phyloP scores from a whole-genome alignment of 352 stramenopile species.

The Globisporangium spiculum region DNA sequence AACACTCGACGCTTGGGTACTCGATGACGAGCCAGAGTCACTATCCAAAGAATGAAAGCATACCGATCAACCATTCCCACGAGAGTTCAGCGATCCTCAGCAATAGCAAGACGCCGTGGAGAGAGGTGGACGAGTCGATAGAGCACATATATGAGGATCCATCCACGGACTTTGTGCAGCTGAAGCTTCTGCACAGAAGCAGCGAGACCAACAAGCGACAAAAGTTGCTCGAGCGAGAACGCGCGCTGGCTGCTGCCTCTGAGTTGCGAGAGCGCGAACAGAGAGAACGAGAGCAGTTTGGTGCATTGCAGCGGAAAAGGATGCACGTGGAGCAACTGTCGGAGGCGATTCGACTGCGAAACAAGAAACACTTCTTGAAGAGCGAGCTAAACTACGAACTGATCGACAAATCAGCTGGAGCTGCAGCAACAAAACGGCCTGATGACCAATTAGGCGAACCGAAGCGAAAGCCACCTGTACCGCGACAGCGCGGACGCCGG shows the following conservation, averaged over 20 bases:
- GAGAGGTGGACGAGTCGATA: constrained; percentile 45
- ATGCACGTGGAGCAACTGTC: constrained; percentile 47
- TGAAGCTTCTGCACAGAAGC: constrained; percentile 36
- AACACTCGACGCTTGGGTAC: neutral
- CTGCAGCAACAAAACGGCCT: neutral
- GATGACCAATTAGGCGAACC: constrained; percentile 19
- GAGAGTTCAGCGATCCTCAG: neutral
- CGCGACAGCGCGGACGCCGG: constrained; percentile 35
- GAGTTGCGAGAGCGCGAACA: constrained; percentile 38
- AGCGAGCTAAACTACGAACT: neutral
- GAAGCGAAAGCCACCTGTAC: constrained; percentile 52
- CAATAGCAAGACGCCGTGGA: constrained; percentile 22
- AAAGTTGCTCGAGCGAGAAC: constrained; percentile 40
- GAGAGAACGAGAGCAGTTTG: constrained; percentile 22
- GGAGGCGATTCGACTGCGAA: constrained; percentile 48
- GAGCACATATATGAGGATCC: constrained; percentile 59
- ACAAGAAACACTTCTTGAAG: constrained; percentile 28
- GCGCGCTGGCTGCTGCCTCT: constrained; percentile 37
- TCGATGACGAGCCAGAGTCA: neutral
- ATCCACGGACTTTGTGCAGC: constrained; percentile 45
- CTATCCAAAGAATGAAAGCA: neutral
- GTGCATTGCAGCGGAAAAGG: constrained; percentile 37
- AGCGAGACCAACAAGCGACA: constrained; percentile 28
- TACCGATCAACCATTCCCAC: neutral
- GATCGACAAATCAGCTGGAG: neutral